phyloP scores from a whole-genome alignment of 306 rosid genomes.

The Luffa aegyptiaca region DNA sequence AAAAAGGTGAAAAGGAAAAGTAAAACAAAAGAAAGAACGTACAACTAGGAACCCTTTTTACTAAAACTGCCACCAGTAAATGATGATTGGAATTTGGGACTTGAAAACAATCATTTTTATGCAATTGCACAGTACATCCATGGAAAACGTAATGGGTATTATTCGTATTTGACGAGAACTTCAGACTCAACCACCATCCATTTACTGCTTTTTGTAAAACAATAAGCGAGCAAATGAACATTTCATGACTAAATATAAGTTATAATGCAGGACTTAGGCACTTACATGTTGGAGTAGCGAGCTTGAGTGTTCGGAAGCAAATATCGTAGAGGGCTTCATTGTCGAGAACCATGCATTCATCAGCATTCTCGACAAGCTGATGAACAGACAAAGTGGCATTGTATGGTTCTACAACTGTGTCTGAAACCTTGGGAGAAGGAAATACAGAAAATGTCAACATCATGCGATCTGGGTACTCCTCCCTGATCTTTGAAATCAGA shows the following conservation, averaged over 20 bases:
- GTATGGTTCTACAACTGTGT: constrained; percentile 87
- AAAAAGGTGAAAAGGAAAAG: background rate
- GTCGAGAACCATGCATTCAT: constrained; percentile 86
- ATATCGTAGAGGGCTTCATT: constrained; percentile 84
- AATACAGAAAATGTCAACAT: constrained; percentile 51
- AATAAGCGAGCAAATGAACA: background rate
- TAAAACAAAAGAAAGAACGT: background rate
- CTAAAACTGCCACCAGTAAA: background rate
- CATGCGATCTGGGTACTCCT: constrained; percentile 52
- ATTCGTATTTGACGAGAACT: background rate
- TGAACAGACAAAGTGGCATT: constrained; percentile 84
- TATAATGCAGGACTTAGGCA: background rate
- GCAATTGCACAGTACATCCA: background rate
- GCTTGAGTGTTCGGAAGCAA: constrained; percentile 83
- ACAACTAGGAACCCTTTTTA: background rate
- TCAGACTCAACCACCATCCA: background rate
- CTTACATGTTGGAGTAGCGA: constrained; percentile 67
- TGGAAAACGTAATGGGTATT: background rate
- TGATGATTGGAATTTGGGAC: background rate
- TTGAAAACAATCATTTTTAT: background rate
- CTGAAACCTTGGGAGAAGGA: constrained; percentile 86
- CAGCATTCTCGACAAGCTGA: constrained; percentile 83
- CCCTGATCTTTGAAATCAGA: constrained; percentile 46
- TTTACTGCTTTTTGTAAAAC: background rate
- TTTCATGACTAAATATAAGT: background rate